Conservation (phyloP, 257 asterid genomes). For the Avicennia marina region DNA sequence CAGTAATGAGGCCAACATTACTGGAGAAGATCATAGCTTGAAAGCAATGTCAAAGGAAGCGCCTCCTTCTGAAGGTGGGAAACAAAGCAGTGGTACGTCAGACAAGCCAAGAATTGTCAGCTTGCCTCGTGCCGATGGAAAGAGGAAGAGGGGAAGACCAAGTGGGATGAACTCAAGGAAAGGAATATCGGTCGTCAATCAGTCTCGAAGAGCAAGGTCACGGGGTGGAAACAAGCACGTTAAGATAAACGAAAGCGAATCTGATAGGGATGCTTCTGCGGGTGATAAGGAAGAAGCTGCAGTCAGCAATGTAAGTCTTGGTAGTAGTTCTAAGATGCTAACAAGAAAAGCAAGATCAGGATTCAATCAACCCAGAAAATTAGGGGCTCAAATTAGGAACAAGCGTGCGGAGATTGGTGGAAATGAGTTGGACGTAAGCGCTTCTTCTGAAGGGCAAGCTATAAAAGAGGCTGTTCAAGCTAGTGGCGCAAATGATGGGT, state of each 20-base stretch:
- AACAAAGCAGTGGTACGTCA: constrained; percentile 17
- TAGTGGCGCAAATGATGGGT: constrained; percentile 8
- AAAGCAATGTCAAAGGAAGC: constrained; percentile 17
- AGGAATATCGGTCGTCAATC: constrained; percentile 34
- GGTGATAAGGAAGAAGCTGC: constrained; percentile 24
- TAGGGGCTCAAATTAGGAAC: constrained; percentile 28
- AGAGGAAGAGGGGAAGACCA: constrained; percentile 53
- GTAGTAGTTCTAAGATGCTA: constrained; percentile 17
- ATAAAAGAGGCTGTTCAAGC: constrained; percentile 5
- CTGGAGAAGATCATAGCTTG: constrained; percentile 25
- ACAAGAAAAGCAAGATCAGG: constrained; percentile 14
- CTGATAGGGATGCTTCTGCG: constrained; percentile 40
- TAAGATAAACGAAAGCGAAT: constrained; percentile 54
- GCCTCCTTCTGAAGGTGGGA: constrained; percentile 27
- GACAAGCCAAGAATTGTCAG: constrained; percentile 34
- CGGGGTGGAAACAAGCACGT: constrained; percentile 52
- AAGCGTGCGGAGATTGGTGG: constrained; percentile 25
- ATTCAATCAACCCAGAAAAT: constrained; percentile 23
- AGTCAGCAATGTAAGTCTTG: constrained; percentile 19
- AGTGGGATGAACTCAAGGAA: constrained; percentile 23
- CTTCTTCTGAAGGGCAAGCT: constrained; percentile 16
- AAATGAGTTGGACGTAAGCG: constrained; percentile 24
- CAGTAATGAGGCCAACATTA: constrained; percentile 32
- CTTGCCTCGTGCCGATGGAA: constrained; percentile 32
- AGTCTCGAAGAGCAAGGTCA: constrained; percentile 42